Conservation (phyloP, 805 yeast genomes). For the Yamadazyma laniorum region DNA sequence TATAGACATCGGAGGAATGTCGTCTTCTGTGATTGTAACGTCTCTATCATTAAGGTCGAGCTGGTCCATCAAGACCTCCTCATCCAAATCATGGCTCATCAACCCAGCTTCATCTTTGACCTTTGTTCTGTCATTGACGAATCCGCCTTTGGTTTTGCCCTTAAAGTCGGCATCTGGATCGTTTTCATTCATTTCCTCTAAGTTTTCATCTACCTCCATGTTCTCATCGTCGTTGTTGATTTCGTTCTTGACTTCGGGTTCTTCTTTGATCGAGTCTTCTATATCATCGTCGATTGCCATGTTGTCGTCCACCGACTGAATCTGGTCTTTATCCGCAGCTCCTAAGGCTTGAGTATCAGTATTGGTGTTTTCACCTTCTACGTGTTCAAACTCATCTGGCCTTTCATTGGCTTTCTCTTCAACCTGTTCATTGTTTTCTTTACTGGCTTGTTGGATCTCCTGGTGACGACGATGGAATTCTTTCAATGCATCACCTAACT, state of each 20-base stretch:
- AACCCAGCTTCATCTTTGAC: constrained; percentile 28
- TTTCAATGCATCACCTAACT: constrained; percentile 86
- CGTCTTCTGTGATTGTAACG: constrained; percentile 16
- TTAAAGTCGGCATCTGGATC: constrained; percentile 46
- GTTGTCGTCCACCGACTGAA: constrained; percentile 73
- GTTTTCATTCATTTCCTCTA: constrained; percentile 26
- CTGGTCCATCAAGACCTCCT: constrained; percentile 19
- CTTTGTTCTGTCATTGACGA: constrained; percentile 46
- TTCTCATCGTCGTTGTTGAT: constrained; percentile 21
- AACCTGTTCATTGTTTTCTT: constrained; percentile 45
- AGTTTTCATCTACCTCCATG: constrained; percentile 30
- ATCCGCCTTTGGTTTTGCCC: constrained; percentile 50
- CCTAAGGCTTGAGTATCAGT: constrained; percentile 91
- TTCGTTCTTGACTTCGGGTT: constrained; percentile 26
- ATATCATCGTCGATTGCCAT: constrained; percentile 76
- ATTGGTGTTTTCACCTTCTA: constrained; percentile 75
- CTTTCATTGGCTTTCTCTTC: constrained; percentile 60
- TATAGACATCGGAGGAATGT: constrained; percentile 46
- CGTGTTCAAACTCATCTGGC: constrained; percentile 84
- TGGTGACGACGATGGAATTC: constrained; percentile 89
- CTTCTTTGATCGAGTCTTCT: constrained; percentile 23
- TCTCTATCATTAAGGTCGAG: constrained; percentile 18
- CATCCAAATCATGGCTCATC: constrained; percentile 21
- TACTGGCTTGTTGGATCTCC: constrained; percentile 72
- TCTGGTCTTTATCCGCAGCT: constrained; percentile 77